phyloP scores from a whole-genome alignment of 2,329 filamentous ascomycete genomes.

The Penicillium brasilianum region DNA sequence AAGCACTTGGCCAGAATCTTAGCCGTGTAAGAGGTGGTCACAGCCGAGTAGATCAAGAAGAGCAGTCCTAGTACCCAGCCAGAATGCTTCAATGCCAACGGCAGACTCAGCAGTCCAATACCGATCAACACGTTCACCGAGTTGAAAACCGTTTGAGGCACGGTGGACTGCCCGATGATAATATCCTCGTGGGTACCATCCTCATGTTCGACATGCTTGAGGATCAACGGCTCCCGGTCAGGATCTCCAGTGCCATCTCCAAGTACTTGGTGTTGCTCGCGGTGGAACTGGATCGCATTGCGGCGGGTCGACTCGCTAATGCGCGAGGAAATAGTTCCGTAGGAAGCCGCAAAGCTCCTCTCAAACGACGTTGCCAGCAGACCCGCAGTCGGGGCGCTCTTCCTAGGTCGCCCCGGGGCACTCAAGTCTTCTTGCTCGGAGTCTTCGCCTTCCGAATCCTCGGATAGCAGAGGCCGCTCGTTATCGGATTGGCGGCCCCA shows the following conservation, averaged over 20 bases:
- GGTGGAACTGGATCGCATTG: slow-evolving; percentile 59
- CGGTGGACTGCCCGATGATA: slow-evolving; percentile 89
- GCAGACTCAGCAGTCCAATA: slow-evolving; percentile 85
- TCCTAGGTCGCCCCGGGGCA: slow-evolving; percentile 23
- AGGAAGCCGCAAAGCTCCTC: slow-evolving; percentile 71
- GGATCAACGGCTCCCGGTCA: slow-evolving; percentile 75
- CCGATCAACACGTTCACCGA: slow-evolving; percentile 92
- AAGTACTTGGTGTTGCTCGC: slow-evolving; percentile 58
- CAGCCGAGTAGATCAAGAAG: slow-evolving; percentile 74
- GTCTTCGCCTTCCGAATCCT: slow-evolving; percentile 37
- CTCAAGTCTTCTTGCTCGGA: slow-evolving; percentile 18
- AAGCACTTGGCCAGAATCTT: slow-evolving; percentile 85
- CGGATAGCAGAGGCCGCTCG: slow-evolving; percentile 36
- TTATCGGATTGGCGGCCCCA: slow-evolving; percentile 36
- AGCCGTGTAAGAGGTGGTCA: slow-evolving; percentile 83
- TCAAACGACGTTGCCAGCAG: slow-evolving; percentile 63
- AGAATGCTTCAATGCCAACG: slow-evolving; percentile 82
- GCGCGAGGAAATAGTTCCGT: slow-evolving; percentile 63
- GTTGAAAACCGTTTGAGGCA: slow-evolving; percentile 96
- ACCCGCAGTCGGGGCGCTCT: slow-evolving; percentile 23
- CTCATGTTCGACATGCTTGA: slow-evolving; percentile 83
- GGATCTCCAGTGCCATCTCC: slow-evolving; percentile 57
- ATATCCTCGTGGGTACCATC: slow-evolving; percentile 84
- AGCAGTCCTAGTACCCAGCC: slow-evolving; percentile 84
- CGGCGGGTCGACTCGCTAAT: slow-evolving; percentile 62